phyloP scores from a whole-genome alignment of 306 rosid genomes.

The Urtica urens region DNA sequence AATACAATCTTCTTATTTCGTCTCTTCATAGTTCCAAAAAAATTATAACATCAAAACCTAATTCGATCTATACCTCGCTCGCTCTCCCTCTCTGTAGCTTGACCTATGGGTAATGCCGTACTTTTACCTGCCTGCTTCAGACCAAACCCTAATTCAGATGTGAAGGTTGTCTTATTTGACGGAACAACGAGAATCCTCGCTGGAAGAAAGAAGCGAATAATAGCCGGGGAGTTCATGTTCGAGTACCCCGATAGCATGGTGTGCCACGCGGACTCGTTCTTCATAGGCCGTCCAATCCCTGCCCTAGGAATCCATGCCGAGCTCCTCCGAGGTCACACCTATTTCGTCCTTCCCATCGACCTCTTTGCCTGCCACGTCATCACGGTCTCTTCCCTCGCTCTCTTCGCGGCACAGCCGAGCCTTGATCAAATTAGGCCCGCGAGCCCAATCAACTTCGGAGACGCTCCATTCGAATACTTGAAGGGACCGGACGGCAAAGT shows the following conservation, averaged over 20 bases:
- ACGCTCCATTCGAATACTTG: slow-evolving; percentile 68
- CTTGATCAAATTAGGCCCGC: slow-evolving; percentile 20
- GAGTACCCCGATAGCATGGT: slow-evolving; percentile 76
- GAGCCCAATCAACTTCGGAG: slow-evolving; percentile 38
- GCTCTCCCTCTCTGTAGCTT: slow-evolving; percentile 1
- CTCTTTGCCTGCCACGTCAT: slow-evolving; percentile 33
- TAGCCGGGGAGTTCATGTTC: slow-evolving; percentile 83
- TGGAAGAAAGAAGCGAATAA: slow-evolving; percentile 35
- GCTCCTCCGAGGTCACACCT: slow-evolving; percentile 62
- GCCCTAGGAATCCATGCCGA: slow-evolving; percentile 51
- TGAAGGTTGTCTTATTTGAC: slow-evolving; percentile 48
- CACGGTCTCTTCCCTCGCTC: slow-evolving; percentile 45
- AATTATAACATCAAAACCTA: slow-evolving; percentile 8
- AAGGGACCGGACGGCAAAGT: slow-evolving; percentile 45
- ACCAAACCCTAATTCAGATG: background rate
- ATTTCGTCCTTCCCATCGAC: slow-evolving; percentile 77
- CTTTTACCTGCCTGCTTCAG: slow-evolving; percentile 21
- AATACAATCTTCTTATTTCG: slow-evolving; percentile 5
- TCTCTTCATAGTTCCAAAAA: background rate
- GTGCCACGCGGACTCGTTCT: slow-evolving; percentile 74
- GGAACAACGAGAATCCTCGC: slow-evolving; percentile 36
- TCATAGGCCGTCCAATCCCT: slow-evolving; percentile 66
- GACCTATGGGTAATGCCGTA: slow-evolving; percentile 52
- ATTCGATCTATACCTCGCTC: background rate
- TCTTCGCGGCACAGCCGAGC: slow-evolving; percentile 16